phyloP scores from a whole-genome alignment of 768 basidiomycete species.

The Candolleomyces efflorescens region DNA sequence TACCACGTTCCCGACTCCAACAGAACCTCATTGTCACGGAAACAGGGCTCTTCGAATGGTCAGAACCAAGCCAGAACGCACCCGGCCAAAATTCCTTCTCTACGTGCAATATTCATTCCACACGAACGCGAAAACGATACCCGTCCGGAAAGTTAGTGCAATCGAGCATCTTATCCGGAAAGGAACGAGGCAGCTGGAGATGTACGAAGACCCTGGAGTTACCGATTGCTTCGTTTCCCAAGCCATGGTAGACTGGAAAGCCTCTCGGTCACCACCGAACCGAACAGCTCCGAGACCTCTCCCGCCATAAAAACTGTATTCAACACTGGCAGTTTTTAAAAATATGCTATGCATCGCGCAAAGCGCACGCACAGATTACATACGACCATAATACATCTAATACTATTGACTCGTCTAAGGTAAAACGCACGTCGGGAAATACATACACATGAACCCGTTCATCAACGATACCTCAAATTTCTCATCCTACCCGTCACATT shows the following conservation, averaged over 20 bases:
- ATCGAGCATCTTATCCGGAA: conserved; percentile 77
- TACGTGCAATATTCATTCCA: conserved; percentile 69
- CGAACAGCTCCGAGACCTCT: too few species aligned
- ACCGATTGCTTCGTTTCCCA: conserved; percentile 72
- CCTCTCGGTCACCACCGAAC: conserved; percentile 13
- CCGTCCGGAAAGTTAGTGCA: conserved; percentile 61
- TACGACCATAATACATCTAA: too few species aligned
- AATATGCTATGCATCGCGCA: too few species aligned
- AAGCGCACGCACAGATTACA: too few species aligned
- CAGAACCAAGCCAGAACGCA: conserved; percentile 54
- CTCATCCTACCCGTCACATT: conserved; percentile 11
- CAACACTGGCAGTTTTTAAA: too few species aligned
- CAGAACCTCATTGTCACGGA: not conserved
- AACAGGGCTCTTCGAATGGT: conserved; percentile 74
- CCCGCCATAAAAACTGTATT: too few species aligned
- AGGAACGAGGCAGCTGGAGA: conserved; percentile 62
- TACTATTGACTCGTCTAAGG: too few species aligned
- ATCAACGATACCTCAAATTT: conserved; percentile 9
- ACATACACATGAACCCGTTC: too few species aligned
- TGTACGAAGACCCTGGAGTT: conserved; percentile 62
- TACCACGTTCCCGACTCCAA: not conserved
- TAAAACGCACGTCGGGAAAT: not conserved
- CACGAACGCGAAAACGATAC: conserved; percentile 53
- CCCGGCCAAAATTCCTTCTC: conserved; percentile 63
- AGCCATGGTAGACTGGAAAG: conserved; percentile 67